A percentile compares a stretch with the other conserved stretches of the same genome.
These are phyloP conservation scores for Coccinonectria pachysandricola DNA, from an alignment of 2,329 filamentous ascomycete species.

Conservation along the genomic window DNA sequence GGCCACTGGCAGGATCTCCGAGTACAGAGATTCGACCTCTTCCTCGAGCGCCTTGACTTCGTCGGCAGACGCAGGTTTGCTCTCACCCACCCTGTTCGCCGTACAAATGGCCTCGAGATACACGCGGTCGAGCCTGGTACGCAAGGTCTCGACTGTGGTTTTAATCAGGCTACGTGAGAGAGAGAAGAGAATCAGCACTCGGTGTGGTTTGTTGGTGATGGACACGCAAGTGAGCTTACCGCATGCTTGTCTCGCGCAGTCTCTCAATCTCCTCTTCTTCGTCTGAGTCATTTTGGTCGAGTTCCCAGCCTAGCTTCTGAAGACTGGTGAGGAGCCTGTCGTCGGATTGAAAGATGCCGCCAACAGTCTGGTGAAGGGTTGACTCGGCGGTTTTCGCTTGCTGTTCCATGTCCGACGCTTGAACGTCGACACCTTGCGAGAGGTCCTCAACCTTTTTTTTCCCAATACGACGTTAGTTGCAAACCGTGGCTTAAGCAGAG, in stretches of 20 bases:
- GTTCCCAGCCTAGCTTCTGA: constrained; percentile 54
- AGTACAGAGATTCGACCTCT: constrained; percentile 59
- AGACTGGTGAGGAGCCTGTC: constrained; percentile 55
- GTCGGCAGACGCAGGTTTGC: constrained; percentile 19
- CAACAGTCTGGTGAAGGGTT: constrained; percentile 37
- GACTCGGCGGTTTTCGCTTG: constrained; percentile 35
- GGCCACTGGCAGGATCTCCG: constrained; percentile 58
- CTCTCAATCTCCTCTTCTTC: constrained; percentile 43
- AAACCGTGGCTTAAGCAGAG: too few species aligned
- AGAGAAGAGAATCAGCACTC: constrained; percentile 1
- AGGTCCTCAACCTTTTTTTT: constrained; percentile 44
- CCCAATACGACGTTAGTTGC: too few species aligned
- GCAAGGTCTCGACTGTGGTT: constrained; percentile 43
- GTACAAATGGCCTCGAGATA: constrained; percentile 38
- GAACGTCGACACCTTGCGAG: constrained; percentile 35
- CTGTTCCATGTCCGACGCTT: constrained; percentile 39
- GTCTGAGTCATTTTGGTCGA: constrained; percentile 41
- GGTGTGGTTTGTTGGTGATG: too few species aligned
- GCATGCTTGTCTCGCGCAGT: constrained; percentile 49
- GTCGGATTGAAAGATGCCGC: constrained; percentile 45
- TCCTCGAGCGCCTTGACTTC: constrained; percentile 45
- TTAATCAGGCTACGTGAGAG: constrained; percentile 40
- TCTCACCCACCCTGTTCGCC: constrained; percentile 18
- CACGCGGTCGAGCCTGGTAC: constrained; percentile 44
- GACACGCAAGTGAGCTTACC: constrained; percentile 20